Evolutionary conservation across 352 stramenopile genomes (phyloP), one percentile per base, ranked within the genome.

Genomic region (Phytophthora multivora): DNA sequence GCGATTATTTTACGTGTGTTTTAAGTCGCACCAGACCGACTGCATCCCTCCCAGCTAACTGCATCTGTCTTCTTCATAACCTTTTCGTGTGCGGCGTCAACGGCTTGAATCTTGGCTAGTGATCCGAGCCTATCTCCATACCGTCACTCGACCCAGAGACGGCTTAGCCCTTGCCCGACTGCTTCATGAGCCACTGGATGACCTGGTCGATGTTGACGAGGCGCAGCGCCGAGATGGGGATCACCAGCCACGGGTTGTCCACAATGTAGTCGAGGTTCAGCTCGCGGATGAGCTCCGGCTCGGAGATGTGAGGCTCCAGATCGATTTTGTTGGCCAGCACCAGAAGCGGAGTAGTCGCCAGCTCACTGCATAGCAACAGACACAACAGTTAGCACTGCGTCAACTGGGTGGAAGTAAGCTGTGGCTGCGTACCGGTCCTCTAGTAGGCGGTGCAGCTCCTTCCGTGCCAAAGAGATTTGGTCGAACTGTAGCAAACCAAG

Each of bases 301-400:
- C 89, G 33, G 85, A 94, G 54, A 97, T 93, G 53, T 97, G 89
- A 59, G 96, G 96, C 65, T 97, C 81, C 69, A 99, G 84, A 85
- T 99, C 97, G 69, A 99, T 99, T 78, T 99, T 99, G 86, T 99
- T 99, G n/a, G 96, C 96, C 59, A 99, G 79, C 49, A 99, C 93
- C 18, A 99, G 77, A 60, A 99, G 66, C 13, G 97, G 97, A 56
- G 95, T 99, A 19, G 86, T 97, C 54, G 86, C 87, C 26, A 94
- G 74, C 58, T 93, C 83, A 53, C 86, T 91, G 53, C 40, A 52
- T 19, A 66, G 5, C 30, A 53, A 50, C 16, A 43, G 48, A 40
- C 9, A 11, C 30, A 69, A 40, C 18, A 66, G 19, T 65, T 11
- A 67, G 47, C 23, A 59, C 18, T 11, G 0, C 53, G 3, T 12